Base-by-base conservation (phyloP, 2,329 filamentous ascomycete genomes). In the Colletotrichum sansevieriae region DNA sequence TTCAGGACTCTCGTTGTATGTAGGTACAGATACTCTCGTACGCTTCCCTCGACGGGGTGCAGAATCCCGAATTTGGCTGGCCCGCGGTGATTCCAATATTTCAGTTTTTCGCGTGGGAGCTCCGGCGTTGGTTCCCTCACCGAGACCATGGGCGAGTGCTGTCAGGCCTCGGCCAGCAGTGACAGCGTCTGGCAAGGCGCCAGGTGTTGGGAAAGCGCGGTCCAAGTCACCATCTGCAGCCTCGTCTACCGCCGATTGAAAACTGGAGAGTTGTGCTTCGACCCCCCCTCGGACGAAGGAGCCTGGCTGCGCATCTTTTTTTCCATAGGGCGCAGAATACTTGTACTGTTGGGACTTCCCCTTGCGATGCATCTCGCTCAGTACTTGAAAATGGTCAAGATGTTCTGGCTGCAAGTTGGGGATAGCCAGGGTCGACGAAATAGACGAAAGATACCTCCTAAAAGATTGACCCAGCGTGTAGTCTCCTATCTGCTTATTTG, bases 371-470 rank as follows among this genome's bases (percentile, higher is more conserved):
- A 72, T 57, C 35, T 70, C 68, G 15, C 65, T 72, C 25, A 54
- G 33, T 11, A 72, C 65, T 58, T 70, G 68, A 33, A 72, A 72
- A 37, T 66, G 68, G 8, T 37, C 49, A 18, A 71, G 56, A 58
- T 72, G 49, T 13, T 35, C 8, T 4, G 70, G 70, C 55, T 72
- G 70, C 22, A 71, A 58, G 15, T 54, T 43, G 12, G 61, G 43
- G 5, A 74, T 69, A 6, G 77, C 75, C 20, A 80, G 72, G 4
- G 75, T 73, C 2, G 74, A 74, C 1, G 76, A 78, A 63, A 79
- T 74, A 4, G 77, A 76, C n/a, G 77, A 74, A 7, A 76, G 73
- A 44, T 77, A 78, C 62, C 78, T 78, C 33, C 75, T 73, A 59
- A 77, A 79, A 29, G 71, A 71, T 33, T 73, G 66, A 1, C 78